Conservation (phyloP, 2,329 filamentous ascomycete genomes). For the Chaetomium sp. region DNA sequence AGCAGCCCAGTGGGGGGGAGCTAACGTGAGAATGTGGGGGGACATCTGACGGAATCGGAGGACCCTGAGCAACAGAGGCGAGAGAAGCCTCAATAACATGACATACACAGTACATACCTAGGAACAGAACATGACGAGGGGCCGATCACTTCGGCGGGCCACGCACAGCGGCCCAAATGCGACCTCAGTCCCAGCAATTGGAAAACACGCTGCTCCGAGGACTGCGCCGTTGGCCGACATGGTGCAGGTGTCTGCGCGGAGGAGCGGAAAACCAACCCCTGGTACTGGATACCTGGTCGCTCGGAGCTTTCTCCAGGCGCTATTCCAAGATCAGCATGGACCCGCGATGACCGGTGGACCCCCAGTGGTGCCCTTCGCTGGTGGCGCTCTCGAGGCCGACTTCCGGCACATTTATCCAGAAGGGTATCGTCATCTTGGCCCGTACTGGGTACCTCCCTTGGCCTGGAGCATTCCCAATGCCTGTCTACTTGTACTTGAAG, state of each 20-base stretch:
- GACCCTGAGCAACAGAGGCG: background rate
- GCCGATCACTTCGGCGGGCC: background rate
- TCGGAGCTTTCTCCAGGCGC: constrained; percentile 23
- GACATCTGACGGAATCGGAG: background rate
- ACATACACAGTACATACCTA: background rate
- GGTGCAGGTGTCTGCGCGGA: constrained; percentile 14
- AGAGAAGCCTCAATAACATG: background rate
- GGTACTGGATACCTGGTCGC: constrained; percentile 18
- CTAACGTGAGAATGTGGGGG: constrained; percentile 5
- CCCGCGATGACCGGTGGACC: constrained; percentile 8
- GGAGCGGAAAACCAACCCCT: constrained; percentile 10
- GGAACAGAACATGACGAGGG: background rate
- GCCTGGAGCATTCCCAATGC: background rate
- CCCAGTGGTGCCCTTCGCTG: constrained; percentile 1
- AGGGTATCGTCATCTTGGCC: constrained; percentile 27
- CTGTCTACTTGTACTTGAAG: constrained; percentile 1
- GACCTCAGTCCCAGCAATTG: constrained; percentile 19
- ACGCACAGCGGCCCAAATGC: constrained; percentile 16
- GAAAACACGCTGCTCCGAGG: constrained; percentile 8
- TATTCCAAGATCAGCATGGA: constrained; percentile 21
- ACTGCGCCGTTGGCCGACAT: constrained; percentile 19
- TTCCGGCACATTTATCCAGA: constrained; percentile 33
- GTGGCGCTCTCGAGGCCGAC: constrained; percentile 16
- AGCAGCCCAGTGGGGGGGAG: constrained; percentile 7
- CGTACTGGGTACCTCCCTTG: constrained; percentile 27